Percentiles rank a stretch among this genome's conserved stretches.
Conservation (phyloP, 805 yeast species). For the Sugiyamaella mastotermitis region DNA sequence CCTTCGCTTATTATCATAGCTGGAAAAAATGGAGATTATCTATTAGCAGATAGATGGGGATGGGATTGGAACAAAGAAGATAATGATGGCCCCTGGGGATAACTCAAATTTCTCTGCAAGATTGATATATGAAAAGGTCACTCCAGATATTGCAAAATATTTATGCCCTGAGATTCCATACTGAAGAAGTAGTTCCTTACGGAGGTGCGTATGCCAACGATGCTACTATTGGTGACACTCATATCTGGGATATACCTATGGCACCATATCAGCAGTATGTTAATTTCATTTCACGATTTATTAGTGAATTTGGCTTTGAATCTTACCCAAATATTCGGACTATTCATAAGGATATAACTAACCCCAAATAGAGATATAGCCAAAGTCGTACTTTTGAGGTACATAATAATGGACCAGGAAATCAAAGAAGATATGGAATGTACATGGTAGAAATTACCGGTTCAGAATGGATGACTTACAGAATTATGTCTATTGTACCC, state of each 20-base stretch:
- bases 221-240: slow-evolving; percentile 41
- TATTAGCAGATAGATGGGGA: slow-evolving; percentile 33
- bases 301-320: slow-evolving; percentile 49
- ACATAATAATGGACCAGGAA: slow-evolving; percentile 45
- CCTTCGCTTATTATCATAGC: slow-evolving; percentile 35
- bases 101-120: slow-evolving; percentile 36
- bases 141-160: slow-evolving; percentile 5
- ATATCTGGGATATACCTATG: slow-evolving; percentile 53
- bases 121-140: slow-evolving; percentile 32
- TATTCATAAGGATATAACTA: slow-evolving; percentile 32
- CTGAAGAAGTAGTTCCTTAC: no score
- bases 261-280: slow-evolving; percentile 45
- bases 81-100: slow-evolving; percentile 11
- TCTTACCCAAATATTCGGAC: slow-evolving; percentile 38
- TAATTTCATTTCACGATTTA: slow-evolving; percentile 40
- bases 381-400: slow-evolving; percentile 38
- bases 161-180: slow-evolving; percentile 12
- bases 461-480: slow-evolving; percentile 27
- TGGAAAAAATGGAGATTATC: slow-evolving; percentile 45
- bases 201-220: slow-evolving; percentile 27
- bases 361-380: slow-evolving; percentile 34
- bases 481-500: slow-evolving; percentile 44
- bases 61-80: slow-evolving; percentile 12
- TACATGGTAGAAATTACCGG: slow-evolving; percentile 35
- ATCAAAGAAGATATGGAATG: slow-evolving; percentile 37